Evolutionary conservation across 805 yeast species (phyloP), one percentile per base, ranked within the genome.

Genomic region (Saccharomycopsis sp.): DNA sequence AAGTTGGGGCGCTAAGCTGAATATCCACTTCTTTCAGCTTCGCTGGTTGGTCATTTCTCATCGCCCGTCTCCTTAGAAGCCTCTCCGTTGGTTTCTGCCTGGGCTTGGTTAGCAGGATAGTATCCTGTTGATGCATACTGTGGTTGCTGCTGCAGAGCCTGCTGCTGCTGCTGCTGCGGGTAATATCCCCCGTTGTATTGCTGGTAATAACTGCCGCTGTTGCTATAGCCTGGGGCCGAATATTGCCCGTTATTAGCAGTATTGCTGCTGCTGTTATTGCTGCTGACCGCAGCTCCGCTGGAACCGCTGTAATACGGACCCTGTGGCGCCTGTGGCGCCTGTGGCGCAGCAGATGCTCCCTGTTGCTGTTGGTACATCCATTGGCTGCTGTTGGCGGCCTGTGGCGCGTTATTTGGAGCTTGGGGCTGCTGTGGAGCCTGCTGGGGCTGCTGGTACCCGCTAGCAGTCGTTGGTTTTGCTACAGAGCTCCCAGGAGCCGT

Each of bases 381-480:
- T 29, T 29, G 38, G 38, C 38, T 29, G 38, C 12, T 29, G 12
- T 29, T 29, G 38, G 38, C 38, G 9, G 5, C 9, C 38, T 29
- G 38, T 12, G 38, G 38, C 38, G n/a, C n/a, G n/a, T n/a, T n/a
- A n/a, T n/a, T n/a, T n/a, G 5, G 38, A 29, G 38, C 38, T 12
- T 29, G 38, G 38, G 38, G 49, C 22, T n/a, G 22, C 22, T 17
- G 49, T 17, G 19, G 49, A 44, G 22, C 20, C 22, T 44, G 49
- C 22, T 44, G 49, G 8, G 49, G 22, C 22, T 8, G 8, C 24
- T 23, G 50, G 14, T 29, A 23, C 3, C 54, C 54, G 3, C 7
- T 20, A 25, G 55, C 19, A 38, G 54, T 8, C 57, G 60, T 23
- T 58, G 55, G 8, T 14, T 14, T 35, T 35, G 41, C 8, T 35